Conservation (phyloP, 176 grass and related monocot genomes). For the Triticum timopheevii region DNA sequence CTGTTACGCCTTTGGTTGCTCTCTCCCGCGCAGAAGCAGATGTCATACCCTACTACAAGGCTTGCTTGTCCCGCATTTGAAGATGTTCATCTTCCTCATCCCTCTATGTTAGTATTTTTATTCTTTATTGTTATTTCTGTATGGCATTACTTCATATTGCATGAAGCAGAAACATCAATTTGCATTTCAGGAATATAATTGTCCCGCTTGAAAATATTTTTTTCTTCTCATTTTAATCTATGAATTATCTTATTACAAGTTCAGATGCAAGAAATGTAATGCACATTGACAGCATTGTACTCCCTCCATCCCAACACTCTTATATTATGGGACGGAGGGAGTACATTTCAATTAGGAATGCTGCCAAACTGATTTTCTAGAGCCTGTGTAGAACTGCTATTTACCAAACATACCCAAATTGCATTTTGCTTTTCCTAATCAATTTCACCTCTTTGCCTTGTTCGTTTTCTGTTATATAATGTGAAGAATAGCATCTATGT, state of each 20-base stretch:
- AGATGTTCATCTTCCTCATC: neutral
- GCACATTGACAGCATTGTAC: neutral
- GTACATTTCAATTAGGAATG: neutral
- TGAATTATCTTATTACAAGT: neutral
- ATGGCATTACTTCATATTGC: neutral
- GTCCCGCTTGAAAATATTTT: neutral
- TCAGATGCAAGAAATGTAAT: neutral
- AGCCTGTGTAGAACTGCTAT: neutral
- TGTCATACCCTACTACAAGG: constrained; percentile 64
- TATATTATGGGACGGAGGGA: too few relatives aligned
- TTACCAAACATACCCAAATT: constrained; percentile 8
- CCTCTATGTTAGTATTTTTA: constrained; percentile 5
- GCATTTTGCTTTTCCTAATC: neutral
- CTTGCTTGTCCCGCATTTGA: constrained; percentile 49
- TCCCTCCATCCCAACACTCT: too few relatives aligned
- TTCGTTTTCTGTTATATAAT: neutral
- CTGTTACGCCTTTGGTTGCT: constrained; percentile 76
- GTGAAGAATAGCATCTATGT: neutral
- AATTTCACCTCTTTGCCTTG: constrained; percentile 3
- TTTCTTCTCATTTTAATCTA: neutral
- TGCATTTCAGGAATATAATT: neutral
- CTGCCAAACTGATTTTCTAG: neutral
- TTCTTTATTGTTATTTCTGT: neutral
- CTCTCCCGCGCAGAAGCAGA: constrained; percentile 61
- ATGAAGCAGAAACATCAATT: neutral